A percentile compares a stretch with the other conserved stretches of the same genome.
Conservation (phyloP, 2,329 filamentous ascomycete species). For the Calycina herbarum region DNA sequence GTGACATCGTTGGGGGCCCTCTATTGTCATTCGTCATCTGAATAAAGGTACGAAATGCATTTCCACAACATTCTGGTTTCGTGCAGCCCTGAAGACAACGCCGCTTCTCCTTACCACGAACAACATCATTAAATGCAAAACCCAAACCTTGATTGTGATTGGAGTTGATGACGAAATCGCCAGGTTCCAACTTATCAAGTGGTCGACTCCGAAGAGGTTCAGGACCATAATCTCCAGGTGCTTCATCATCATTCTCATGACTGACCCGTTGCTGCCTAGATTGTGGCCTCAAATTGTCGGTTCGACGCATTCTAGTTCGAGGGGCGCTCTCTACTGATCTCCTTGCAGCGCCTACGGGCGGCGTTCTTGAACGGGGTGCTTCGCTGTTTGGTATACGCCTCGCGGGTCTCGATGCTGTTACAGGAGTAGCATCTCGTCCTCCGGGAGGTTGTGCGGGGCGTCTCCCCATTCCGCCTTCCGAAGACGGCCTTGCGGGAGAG, state of each 20-base stretch:
- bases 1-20: conserved; percentile 26
- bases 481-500: background rate
- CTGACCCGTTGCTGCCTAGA: background rate
- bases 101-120: conserved; percentile 58
- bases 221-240: conserved; percentile 13
- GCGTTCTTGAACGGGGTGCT: background rate
- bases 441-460: background rate
- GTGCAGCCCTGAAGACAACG: conserved; percentile 62
- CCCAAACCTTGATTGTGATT: conserved; percentile 57
- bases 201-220: conserved; percentile 44
- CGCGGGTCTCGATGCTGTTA: background rate
- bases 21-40: conserved; percentile 25
- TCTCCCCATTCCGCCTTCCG: background rate
- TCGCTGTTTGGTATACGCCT: background rate
- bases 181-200: conserved; percentile 42
- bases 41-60: conserved; percentile 35
- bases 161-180: conserved; percentile 67
- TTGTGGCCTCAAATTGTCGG: background rate
- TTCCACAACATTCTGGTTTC: conserved; percentile 54
- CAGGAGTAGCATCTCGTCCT: background rate
- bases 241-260: background rate
- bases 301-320: background rate
- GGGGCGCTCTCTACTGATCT: conserved; percentile 1
- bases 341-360: background rate
- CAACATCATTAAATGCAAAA: conserved; percentile 60